Evolutionary conservation across 345 rosid genomes (phyloP).

Genomic region (Corchorus olitorius): DNA sequence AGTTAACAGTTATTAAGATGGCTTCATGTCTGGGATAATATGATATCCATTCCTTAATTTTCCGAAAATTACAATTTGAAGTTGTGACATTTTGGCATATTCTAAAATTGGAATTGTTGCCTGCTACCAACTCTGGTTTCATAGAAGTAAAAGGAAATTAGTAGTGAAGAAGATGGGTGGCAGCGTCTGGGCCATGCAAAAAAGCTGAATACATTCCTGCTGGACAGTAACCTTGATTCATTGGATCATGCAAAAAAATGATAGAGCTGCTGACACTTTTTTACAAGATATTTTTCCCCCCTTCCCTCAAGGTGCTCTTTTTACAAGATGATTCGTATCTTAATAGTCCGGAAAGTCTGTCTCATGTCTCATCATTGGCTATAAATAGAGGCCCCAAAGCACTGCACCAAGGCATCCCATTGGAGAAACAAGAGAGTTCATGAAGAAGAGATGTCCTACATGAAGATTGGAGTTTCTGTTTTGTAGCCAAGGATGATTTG

Average conservation of each 20-base stretch:
- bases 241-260: neutral
- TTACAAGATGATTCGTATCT: neutral
- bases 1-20: neutral
- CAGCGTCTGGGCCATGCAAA: neutral
- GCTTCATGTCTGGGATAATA: neutral
- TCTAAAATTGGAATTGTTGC: too few species aligned
- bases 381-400: slow-evolving; percentile 24
- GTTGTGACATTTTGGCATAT: too few species aligned
- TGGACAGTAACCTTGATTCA: neutral
- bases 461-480: slow-evolving; percentile 40
- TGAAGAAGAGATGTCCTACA: slow-evolving; percentile 34
- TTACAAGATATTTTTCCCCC: too few species aligned
- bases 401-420: slow-evolving; percentile 5
- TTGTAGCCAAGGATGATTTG: slow-evolving; percentile 61
- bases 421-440: neutral
- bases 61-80: too few species aligned
- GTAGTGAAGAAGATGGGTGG: neutral
- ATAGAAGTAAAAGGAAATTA: neutral
- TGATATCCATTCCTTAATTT: neutral
- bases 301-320: neutral
- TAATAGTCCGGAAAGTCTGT: neutral
- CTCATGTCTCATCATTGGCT: slow-evolving; percentile 7
- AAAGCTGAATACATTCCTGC: slow-evolving; percentile 26
- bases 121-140: too few species aligned
- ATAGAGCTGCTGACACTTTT: neutral